Evolutionary conservation across 2,329 filamentous ascomycete species (phyloP).

Genomic region (Trichoderma sp.): DNA sequence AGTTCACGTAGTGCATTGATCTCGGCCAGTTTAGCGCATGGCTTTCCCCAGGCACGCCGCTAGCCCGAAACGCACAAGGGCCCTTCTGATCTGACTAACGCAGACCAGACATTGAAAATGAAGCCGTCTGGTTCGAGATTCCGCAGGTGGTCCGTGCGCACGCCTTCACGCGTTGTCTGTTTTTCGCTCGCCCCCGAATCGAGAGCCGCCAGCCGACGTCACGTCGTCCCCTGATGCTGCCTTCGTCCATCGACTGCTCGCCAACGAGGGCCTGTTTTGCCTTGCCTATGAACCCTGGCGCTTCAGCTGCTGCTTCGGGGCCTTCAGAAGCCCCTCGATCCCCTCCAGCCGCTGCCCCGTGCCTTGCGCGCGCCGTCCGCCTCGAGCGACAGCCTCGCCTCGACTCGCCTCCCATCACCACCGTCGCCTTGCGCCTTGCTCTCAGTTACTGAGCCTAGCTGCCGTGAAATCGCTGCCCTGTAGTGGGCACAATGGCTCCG

Average conservation of each 20-base stretch:
- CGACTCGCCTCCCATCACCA: neutral
- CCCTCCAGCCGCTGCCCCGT: slow-evolving; percentile 31
- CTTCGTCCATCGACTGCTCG: slow-evolving; percentile 29
- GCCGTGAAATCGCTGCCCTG: neutral
- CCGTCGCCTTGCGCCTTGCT: slow-evolving; percentile 1
- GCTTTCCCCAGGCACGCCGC: neutral
- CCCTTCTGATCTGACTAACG: slow-evolving; percentile 2
- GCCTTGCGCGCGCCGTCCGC: slow-evolving; percentile 28
- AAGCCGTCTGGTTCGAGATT: neutral
- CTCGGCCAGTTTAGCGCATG: neutral
- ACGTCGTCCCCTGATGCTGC: slow-evolving; percentile 33
- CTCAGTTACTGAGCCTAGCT: neutral
- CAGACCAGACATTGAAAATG: neutral
- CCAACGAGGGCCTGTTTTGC: slow-evolving; percentile 26
- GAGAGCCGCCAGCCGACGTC: slow-evolving; percentile 35
- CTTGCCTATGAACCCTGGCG: slow-evolving; percentile 24
- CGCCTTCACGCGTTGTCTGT: slow-evolving; percentile 43
- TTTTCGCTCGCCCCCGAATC: slow-evolving; percentile 34
- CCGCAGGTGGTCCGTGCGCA: slow-evolving; percentile 24
- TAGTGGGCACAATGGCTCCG: slow-evolving; percentile 30
- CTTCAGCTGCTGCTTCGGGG: slow-evolving; percentile 20
- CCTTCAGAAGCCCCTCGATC: slow-evolving; percentile 26
- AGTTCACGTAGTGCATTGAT: neutral
- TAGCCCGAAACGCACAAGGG: slow-evolving; percentile 10
- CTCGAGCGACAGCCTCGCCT: slow-evolving; percentile 10